Conservation (phyloP, 1,284 basidiomycete species). For the Marasmius sp. region DNA sequence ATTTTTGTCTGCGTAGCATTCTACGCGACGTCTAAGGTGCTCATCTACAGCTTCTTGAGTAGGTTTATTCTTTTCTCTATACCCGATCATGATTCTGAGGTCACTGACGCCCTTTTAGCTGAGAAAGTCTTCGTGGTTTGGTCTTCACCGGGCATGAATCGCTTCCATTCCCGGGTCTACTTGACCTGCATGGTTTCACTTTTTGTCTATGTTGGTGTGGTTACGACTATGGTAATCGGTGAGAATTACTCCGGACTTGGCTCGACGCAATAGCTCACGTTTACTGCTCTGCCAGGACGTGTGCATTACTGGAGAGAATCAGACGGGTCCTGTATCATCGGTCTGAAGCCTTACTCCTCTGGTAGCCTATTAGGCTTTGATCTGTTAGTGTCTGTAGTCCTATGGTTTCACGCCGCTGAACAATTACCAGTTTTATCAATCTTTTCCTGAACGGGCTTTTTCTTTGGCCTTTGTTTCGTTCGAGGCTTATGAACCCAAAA, state of each 20-base stretch:
- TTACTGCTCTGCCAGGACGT: slow-evolving; percentile 25
- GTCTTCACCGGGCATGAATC: slow-evolving; percentile 23
- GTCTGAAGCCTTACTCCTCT: slow-evolving; percentile 28
- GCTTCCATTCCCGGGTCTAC: slow-evolving; percentile 33
- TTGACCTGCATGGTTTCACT: slow-evolving; percentile 29
- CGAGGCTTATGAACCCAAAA: slow-evolving; percentile 28
- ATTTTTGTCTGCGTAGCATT: slow-evolving; percentile 34
- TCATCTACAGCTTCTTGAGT: slow-evolving; percentile 35
- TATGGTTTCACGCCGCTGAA: neutral
- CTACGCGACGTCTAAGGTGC: slow-evolving; percentile 33
- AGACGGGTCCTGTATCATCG: slow-evolving; percentile 43
- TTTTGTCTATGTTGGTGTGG: slow-evolving; percentile 28
- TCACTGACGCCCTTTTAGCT: slow-evolving; percentile 16
- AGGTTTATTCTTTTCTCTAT: slow-evolving; percentile 7
- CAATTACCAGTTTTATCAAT: slow-evolving; percentile 30
- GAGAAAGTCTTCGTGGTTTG: slow-evolving; percentile 40
- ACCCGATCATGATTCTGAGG: neutral
- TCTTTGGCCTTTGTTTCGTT: slow-evolving; percentile 38
- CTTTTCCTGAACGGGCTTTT: slow-evolving; percentile 43
- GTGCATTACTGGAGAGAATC: slow-evolving; percentile 29
- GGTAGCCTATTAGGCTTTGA: slow-evolving; percentile 10
- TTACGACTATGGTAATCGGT: slow-evolving; percentile 32
- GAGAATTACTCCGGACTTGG: slow-evolving; percentile 3
- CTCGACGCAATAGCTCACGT: neutral
- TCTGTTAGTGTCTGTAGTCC: neutral